These are phyloP conservation scores for Strobilomyces dryophilus DNA, from an alignment of 768 basidiomycete species.

Conservation along the genomic window DNA sequence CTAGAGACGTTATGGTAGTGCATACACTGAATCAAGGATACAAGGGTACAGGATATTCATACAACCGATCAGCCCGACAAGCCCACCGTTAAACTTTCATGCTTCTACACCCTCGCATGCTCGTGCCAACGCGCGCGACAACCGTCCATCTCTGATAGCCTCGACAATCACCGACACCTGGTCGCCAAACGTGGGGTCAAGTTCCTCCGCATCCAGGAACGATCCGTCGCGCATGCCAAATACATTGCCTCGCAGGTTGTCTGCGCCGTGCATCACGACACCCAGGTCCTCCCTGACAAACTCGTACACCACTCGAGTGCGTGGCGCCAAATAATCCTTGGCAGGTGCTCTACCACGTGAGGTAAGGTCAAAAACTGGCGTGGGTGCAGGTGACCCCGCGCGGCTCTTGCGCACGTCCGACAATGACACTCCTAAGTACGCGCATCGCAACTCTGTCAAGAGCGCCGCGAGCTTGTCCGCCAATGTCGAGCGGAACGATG, in stretches of 20 bases:
- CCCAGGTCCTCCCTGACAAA: slow-evolving; percentile 69
- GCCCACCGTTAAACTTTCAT: slow-evolving; percentile 1
- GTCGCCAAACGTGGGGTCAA: slow-evolving; percentile 60
- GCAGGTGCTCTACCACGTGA: slow-evolving; percentile 62
- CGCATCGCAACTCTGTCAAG: slow-evolving; percentile 27
- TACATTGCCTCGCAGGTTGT: slow-evolving; percentile 59
- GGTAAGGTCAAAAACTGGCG: slow-evolving; percentile 40
- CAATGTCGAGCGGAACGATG: slow-evolving; percentile 20
- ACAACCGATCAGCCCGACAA: no score
- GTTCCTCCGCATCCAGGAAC: slow-evolving; percentile 44
- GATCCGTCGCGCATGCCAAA: slow-evolving; percentile 43
- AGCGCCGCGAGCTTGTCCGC: slow-evolving; percentile 14
- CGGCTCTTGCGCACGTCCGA: slow-evolving; percentile 16
- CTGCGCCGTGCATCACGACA: slow-evolving; percentile 76
- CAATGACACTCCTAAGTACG: slow-evolving; percentile 25
- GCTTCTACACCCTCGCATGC: slow-evolving; percentile 37
- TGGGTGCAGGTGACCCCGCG: slow-evolving; percentile 8
- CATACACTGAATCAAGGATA: background rate
- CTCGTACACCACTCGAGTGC: slow-evolving; percentile 68
- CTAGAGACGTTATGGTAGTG: background rate
- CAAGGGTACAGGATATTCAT: background rate
- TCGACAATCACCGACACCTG: slow-evolving; percentile 76
- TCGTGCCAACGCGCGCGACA: slow-evolving; percentile 53
- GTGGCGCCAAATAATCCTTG: slow-evolving; percentile 45
- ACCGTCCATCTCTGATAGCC: slow-evolving; percentile 68